Base-by-base conservation (phyloP, 1,284 basidiomycete species). In the Tylopilus sp. region DNA sequence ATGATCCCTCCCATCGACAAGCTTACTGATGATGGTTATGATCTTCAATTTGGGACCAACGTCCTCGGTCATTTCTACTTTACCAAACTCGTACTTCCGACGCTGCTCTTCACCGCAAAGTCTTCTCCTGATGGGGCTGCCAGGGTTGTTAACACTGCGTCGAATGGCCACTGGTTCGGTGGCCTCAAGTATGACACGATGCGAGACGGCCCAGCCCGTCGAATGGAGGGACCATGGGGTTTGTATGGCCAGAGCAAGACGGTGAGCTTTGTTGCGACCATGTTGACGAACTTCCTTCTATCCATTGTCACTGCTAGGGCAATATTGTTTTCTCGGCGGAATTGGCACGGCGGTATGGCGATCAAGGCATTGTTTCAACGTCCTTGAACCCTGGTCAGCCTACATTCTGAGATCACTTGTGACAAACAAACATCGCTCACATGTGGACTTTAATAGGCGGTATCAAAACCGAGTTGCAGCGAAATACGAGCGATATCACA, bases 11-110 rank as follows among this genome's bases (percentile, higher is more conserved):
- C 86, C 0, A 54, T 80, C 1, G 81, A 84, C 1, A 70, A 77
- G 66, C 68, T 84, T 44, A 91, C 90, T 0, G 77, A 78, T 5
- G 85, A 91, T 63, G 86, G 86, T 0, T 86, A 84, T 67, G 85
- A 88, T 52, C 76, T 88, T 15, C 86, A 86, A 70, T 88, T 87
- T 60, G 86, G 85, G 2, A 86, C 84, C 18, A 87, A 87, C 62
- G 77, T 79, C 9, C 75, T 87, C 18, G 84, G 83, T 60, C 80
- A 80, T 58, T 79, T 79, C 57, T 78, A 85, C 64, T 79, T 91
- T 61, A 88, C 85, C 24, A 73, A 75, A 22, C 71, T 78, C 13
- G 77, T 86, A 18, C 70, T 85, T 16, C 86, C 87, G 0, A 71
- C 77, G 0, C 76, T 88, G 0, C 72, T 81, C 10, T 69, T 72